phyloP scores from a whole-genome alignment of 139 green algal genomes.

The Gonium pectorale region DNA sequence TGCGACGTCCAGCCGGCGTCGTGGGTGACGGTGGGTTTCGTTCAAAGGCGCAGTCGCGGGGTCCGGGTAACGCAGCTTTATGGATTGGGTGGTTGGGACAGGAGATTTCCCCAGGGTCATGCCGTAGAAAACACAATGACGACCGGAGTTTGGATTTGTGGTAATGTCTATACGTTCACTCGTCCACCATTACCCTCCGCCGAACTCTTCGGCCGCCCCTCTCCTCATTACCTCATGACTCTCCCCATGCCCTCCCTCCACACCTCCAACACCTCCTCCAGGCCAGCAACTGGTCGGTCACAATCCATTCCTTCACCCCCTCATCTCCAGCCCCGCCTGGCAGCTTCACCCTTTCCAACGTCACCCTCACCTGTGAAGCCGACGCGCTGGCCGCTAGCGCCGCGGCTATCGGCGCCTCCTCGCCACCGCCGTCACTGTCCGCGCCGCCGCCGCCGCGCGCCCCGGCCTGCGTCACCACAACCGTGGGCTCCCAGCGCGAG shows the following conservation, averaged over 20 bases:
- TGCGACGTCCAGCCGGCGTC: background rate
- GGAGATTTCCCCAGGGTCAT: too few species aligned
- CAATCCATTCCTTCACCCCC: background rate
- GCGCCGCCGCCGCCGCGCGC: too few species aligned
- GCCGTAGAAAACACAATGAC: too few species aligned
- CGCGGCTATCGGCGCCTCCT: too few species aligned
- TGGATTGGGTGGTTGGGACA: too few species aligned
- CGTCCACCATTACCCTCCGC: background rate
- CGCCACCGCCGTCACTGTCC: too few species aligned
- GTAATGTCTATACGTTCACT: too few species aligned
- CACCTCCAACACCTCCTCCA: background rate
- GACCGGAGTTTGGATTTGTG: too few species aligned
- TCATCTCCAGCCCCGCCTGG: background rate
- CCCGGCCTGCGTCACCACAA: background rate
- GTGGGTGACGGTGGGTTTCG: slow-evolving; percentile 31
- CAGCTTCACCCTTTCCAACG: background rate
- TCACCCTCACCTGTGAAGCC: background rate
- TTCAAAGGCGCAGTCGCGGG: too few species aligned
- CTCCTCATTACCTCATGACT: background rate
- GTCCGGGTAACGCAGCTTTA: too few species aligned
- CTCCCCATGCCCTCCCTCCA: background rate
- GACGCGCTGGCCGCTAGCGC: background rate
- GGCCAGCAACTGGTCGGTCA: background rate
- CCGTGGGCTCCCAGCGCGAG: background rate
- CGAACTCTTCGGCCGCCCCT: background rate